Evolutionary conservation across 768 basidiomycete species (phyloP), one percentile per base, ranked within the genome.

Genomic region (Pilatotrama ljubarskyi): DNA sequence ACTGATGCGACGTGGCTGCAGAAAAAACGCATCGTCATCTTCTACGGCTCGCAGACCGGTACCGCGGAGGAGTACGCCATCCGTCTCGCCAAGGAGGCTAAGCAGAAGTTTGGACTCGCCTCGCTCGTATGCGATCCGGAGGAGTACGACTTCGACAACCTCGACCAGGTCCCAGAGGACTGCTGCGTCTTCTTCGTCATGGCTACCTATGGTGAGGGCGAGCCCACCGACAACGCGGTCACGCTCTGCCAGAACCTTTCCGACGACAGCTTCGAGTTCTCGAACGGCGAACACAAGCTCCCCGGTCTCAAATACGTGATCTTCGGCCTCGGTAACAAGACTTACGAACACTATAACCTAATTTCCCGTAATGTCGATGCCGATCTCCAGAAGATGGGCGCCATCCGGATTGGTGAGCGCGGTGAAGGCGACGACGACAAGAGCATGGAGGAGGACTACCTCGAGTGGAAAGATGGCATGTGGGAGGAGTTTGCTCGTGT

Each of bases 401-500:
- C 85, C 20, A 72, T 78, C 54, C 86, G 93, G 52, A 90, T 98
- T 36, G 95, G 95, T 42, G 87, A 89, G 71, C 81, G 89, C 38
- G 96, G 96, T 10, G 95, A 98, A 74, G 96, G 96, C 64, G 97
- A 99, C 70, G 96, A 99, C 70, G 97, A 99, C 76, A 97, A 97
- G 80, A 94, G 91, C 71, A 98, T 99, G 95, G 96, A 99, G 73
- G 96, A 99, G 77, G 96, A 99, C 74, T 99, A 98, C 73, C 84
- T 99, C 13, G 95, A 93, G 68, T 99, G 96, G 96, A 99, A 98
- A 74, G 96, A 99, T 70, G 83, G 81, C 66, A 95, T 98, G 95
- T 98, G 95, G 91, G 87, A 90, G 17, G 85, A 86, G 5, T 92
- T 98, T 61, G 82, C 94, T n/a, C 73, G 80, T 55, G 83, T 83